Conservation (phyloP, 176 grass and related monocot genomes). For the Triticum aestivum region IWGSC_CS_RefSeq_v2.1 NC_057795.1:470014305-470014804, state of each 20-base stretch:
- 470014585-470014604: conserved; percentile 92
- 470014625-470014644: conserved; percentile 69
- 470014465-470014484: conserved; percentile 7
- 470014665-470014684: conserved; percentile 64
- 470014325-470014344: conserved; percentile 43
- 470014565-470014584: conserved; percentile 73
- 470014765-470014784: conserved; percentile 53
- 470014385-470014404: conserved; percentile 87
- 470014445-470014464: background rate
- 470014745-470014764: conserved; percentile 81
- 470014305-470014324: conserved; percentile 30
- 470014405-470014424: conserved; percentile 70
- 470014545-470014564: conserved; percentile 79
- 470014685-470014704: conserved; percentile 73
- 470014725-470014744: conserved; percentile 68
- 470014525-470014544: conserved; percentile 75
- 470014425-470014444: conserved; percentile 46
- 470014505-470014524: conserved; percentile 1
- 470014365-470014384: conserved; percentile 80
- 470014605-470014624: conserved; percentile 89
- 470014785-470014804: background rate
- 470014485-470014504: background rate
- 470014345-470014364: conserved; percentile 95
- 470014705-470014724: conserved; percentile 86
- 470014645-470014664: conserved; percentile 60